Base-by-base conservation (phyloP, 73 alveolate species). In the Breviolum minutum region DNA sequence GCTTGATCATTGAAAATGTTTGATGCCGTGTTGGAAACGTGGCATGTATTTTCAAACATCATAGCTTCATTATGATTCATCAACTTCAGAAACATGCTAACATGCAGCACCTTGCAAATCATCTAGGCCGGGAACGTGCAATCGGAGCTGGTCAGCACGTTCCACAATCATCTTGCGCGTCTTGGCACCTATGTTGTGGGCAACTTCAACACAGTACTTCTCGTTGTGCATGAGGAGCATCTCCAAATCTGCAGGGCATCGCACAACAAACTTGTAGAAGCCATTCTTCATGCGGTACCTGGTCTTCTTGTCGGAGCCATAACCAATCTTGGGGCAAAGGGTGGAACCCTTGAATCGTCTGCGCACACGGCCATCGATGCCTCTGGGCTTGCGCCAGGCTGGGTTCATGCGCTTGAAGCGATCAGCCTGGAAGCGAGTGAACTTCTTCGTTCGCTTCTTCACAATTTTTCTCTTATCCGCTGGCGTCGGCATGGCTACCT, bases 381-480 rank as follows among this genome's bases (percentile, higher is more conserved):
- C 99, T 97, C 99, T 99, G 68, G 99, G 99, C 99, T 99, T 99
- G 99, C 99, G 99, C 99, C 99, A 99, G 83, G 99, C 97, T 63
- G 99, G 99, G 99, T 99, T 99, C 95, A 99, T 99, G 97, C 99
- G 99, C 95, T 89, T 62, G 99, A 87, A 99, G 97, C 99, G 99
- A 87, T 99, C 99, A n/a, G 99, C 99, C 82, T 98, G 99, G 99
- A 95, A 99, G 74, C 99, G 99, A 92, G 95, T 98, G 99, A 99
- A 99, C 99, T 94, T 94, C 94, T 94, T 94, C 61, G 99, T 94
- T 88, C 99, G 99, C 99, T 94, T 94, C 99, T 94, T 94, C 86
- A 94, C 94, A 24, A 94, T 94, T 94, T 94, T 94, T 60, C 86
- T 83, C 99, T 94, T 94, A 66, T 94, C 99, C 24, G 99, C 99